A percentile compares a stretch with the other conserved stretches of the same genome.
Conservation (phyloP, 495 filamentous ascomycete species). For the Bryoglossum gracile region DNA sequence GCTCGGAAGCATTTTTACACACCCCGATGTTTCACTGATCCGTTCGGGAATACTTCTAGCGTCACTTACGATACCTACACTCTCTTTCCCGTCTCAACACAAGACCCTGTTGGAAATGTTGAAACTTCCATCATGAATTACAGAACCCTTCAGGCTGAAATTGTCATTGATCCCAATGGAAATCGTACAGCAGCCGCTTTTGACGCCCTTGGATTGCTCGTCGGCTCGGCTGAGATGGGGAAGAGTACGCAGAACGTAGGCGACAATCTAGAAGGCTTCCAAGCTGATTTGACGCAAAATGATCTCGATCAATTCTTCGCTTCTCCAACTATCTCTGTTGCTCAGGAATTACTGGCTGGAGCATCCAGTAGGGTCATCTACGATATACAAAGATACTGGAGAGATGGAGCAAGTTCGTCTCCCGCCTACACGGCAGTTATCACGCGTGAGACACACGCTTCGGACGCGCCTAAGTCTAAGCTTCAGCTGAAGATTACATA, state of each 20-base stretch:
- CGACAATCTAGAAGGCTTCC: constrained; percentile 20
- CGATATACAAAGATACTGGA: no score
- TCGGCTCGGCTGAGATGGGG: constrained; percentile 25
- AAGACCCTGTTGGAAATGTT: not conserved
- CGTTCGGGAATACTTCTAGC: not conserved
- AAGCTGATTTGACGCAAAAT: not conserved
- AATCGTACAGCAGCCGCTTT: constrained; percentile 14
- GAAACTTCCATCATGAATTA: constrained; percentile 12
- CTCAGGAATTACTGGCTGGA: not conserved
- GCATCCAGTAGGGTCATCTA: constrained; percentile 5
- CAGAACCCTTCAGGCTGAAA: constrained; percentile 1
- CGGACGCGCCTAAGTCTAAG: no score
- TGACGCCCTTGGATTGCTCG: constrained; percentile 19
- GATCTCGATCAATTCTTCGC: not conserved
- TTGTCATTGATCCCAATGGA: constrained; percentile 20
- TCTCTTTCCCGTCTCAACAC: not conserved
- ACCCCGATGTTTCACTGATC: not conserved
- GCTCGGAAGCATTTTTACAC: constrained; percentile 2
- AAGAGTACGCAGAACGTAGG: constrained; percentile 20
- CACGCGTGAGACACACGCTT: not conserved
- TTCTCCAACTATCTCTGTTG: not conserved
- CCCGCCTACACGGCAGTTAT: not conserved
- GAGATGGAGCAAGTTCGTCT: no score
- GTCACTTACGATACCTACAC: not conserved
- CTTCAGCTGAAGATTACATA: no score